Conservation (phyloP, 306 rosid species). For the Cercis canadensis region DNA sequence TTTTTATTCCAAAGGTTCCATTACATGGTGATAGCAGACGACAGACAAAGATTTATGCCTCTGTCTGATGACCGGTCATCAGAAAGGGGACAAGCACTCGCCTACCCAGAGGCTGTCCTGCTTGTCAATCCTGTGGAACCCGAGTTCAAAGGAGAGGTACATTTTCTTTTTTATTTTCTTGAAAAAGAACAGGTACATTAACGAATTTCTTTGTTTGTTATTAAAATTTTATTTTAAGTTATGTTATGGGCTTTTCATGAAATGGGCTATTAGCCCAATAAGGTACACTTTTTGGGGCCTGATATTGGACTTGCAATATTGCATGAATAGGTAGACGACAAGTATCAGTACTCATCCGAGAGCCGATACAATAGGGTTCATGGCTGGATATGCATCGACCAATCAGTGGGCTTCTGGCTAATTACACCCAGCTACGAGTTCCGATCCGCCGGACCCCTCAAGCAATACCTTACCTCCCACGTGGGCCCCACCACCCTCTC, state of each 20-base stretch:
- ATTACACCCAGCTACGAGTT: conserved; percentile 77
- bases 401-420: conserved; percentile 76
- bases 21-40: conserved; percentile 76
- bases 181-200: too few species aligned
- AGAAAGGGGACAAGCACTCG: conserved; percentile 61
- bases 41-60: conserved; percentile 89
- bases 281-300: not conserved
- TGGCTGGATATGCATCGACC: conserved; percentile 74
- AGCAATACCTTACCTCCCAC: conserved; percentile 82
- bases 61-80: conserved; percentile 75
- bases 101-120: conserved; percentile 76
- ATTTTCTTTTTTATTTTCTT: too few species aligned
- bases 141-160: conserved; percentile 76
- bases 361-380: conserved; percentile 75
- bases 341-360: conserved; percentile 77
- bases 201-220: too few species aligned
- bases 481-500: conserved; percentile 84
- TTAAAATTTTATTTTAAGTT: too few species aligned
- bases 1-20: conserved; percentile 60
- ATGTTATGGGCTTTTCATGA: too few species aligned
- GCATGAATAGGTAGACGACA: conserved; percentile 73
- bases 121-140: conserved; percentile 81
- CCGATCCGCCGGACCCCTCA: conserved; percentile 77
- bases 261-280: too few species aligned
- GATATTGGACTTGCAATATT: not conserved